Base-by-base conservation (phyloP, 2,329 filamentous ascomycete species). In the Verticillium alfalfae region DNA sequence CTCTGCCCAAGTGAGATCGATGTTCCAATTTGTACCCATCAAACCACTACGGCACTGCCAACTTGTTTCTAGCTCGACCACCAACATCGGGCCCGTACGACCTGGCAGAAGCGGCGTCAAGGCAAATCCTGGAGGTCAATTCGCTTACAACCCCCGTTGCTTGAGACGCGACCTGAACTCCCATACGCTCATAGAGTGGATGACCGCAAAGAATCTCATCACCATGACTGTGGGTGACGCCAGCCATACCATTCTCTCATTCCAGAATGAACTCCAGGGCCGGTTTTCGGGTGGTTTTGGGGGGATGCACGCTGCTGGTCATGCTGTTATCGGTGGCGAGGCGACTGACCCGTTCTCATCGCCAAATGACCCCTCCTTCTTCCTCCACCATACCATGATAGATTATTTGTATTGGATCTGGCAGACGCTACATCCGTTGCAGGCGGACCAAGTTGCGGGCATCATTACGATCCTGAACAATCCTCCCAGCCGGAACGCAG, bases 201-300 rank as follows among this genome's bases (percentile, higher is more conserved):
- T 67, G 0, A 16, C 64, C 0, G 41, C 36, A 15, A 71, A 8
- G 8, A 22, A 71, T 49, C 62, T 70, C 18, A 34, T 68, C 16
- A 70, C 70, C 59, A 41, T 70, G 58, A 70, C 68, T 0, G 18
- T 66, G 41, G 69, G 66, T 2, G 62, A 62, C 3, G 64, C 62
- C 16, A 64, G 63, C 1, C 18, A 18, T 13, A 66, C 55, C 22
- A 64, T 72, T 15, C 37, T 56, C n/a, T 36, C 49, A 8, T 73
- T 74, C 64, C 72, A 74, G 64, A 65, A 68, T 57, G 68, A 68
- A 18, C 63, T 73, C 0, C 71, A 74, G 64, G 71, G 70, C 8
- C 69, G 67, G n/a, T 72, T 71, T 62, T 41, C 55, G 1, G 65
- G 69, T 9, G 66, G 65, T 0, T 69, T 70, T 56, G 60, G 75